phyloP scores from a whole-genome alignment of 2,329 filamentous ascomycete genomes.

The Metarhizium rileyi region DNA sequence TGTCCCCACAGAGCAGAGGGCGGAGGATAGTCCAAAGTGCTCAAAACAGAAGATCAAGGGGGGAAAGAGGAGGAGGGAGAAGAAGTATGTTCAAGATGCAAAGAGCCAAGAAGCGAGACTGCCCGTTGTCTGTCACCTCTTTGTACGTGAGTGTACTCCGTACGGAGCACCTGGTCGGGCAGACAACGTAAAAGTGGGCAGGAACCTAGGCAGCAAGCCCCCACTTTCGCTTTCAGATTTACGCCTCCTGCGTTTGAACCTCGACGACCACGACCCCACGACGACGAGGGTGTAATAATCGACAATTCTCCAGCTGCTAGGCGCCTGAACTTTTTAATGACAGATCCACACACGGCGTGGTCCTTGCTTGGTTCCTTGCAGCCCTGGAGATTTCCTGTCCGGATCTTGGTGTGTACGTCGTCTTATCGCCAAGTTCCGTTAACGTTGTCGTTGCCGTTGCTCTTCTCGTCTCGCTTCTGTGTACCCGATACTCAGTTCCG shows the following conservation, averaged over 20 bases:
- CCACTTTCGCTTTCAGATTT: not conserved
- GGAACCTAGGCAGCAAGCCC: slow-evolving; percentile 4
- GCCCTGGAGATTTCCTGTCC: not conserved
- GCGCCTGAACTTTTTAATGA: not conserved
- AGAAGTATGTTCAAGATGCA: not conserved
- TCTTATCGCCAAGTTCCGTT: not conserved
- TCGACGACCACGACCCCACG: too few species aligned
- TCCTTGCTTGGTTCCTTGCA: not conserved
- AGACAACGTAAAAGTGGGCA: slow-evolving; percentile 3
- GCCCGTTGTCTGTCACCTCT: slow-evolving; percentile 1
- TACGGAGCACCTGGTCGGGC: slow-evolving; percentile 3
- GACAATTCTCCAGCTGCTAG: too few species aligned
- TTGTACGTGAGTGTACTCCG: slow-evolving; percentile 5
- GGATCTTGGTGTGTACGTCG: not conserved
- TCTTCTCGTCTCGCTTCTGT: not conserved
- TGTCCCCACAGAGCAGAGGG: not conserved
- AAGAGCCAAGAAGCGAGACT: not conserved
- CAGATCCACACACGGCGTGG: not conserved
- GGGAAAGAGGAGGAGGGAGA: too few species aligned
- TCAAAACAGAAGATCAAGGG: not conserved
- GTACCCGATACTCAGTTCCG: not conserved
- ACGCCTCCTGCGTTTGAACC: too few species aligned
- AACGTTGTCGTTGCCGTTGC: not conserved
- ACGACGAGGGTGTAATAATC: not conserved
- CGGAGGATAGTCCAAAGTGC: not conserved